phyloP scores from a whole-genome alignment of 2,329 filamentous ascomycete species.

The Hypoxylon sp. region DNA sequence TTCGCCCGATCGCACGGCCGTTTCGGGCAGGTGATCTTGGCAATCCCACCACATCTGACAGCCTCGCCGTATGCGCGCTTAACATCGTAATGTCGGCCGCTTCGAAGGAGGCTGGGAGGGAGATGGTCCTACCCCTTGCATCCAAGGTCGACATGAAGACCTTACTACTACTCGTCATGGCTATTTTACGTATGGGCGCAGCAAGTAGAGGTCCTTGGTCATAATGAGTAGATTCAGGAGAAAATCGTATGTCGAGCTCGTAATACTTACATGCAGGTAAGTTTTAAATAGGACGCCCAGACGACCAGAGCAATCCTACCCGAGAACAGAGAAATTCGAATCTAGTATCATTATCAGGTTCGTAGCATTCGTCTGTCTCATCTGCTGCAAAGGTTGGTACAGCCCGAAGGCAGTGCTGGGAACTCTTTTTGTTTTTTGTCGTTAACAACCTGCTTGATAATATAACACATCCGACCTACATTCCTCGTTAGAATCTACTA shows the following conservation, averaged over 20 bases:
- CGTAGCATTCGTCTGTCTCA: no score
- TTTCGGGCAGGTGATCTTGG: constrained; percentile 17
- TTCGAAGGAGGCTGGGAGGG: neutral
- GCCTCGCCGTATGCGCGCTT: constrained; percentile 14
- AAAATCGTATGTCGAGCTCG: neutral
- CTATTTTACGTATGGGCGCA: neutral
- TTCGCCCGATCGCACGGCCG: constrained; percentile 1
- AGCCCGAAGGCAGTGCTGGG: neutral
- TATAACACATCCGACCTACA: neutral
- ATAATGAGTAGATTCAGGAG: no score
- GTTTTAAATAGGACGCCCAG: no score
- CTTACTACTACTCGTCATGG: neutral
- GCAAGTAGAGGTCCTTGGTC: neutral
- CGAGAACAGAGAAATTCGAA: no score
- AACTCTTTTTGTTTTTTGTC: neutral
- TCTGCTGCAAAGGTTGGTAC: neutral
- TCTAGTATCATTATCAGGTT: no score
- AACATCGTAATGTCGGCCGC: neutral
- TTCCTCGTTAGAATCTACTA: neutral
- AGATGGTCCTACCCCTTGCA: neutral
- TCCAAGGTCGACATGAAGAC: neutral
- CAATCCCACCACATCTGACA: constrained; percentile 15
- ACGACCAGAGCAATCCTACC: no score
- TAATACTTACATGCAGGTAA: no score
- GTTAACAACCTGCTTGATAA: neutral